These are phyloP conservation scores for Elsinoe australis DNA, from an alignment of 2,329 filamentous ascomycete genomes.

Conservation along the genomic window DNA sequence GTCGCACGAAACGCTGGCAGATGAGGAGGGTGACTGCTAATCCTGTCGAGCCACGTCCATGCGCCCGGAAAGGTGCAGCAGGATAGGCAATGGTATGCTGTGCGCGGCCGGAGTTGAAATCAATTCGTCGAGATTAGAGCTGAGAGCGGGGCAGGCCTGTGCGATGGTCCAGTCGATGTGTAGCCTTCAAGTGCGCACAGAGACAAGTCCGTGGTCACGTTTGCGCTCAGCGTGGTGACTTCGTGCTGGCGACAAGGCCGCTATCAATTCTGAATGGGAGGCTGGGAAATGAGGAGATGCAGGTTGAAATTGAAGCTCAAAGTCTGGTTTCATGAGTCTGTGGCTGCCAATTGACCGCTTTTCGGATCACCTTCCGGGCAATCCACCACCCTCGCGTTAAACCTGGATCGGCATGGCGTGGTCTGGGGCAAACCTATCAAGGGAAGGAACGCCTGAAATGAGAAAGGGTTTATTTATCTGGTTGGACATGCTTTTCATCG, in stretches of 20 bases:
- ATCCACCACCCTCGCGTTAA: conserved; percentile 9
- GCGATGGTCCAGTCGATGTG: conserved; percentile 3
- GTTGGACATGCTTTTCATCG: no score
- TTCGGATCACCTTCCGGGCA: conserved; percentile 2
- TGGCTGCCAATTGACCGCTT: not conserved
- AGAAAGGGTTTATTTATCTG: not conserved
- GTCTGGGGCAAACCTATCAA: conserved; percentile 6
- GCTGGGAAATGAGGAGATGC: conserved; percentile 9
- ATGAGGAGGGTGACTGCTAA: not conserved
- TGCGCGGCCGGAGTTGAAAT: not conserved
- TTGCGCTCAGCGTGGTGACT: not conserved
- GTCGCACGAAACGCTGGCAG: conserved; percentile 11
- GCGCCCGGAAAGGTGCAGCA: not conserved
- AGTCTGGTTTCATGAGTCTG: not conserved
- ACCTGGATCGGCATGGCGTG: not conserved
- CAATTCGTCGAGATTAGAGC: conserved; percentile 2
- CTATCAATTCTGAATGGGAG: not conserved
- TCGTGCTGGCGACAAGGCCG: not conserved
- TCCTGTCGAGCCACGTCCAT: conserved; percentile 12
- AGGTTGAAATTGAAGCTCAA: conserved; percentile 11
- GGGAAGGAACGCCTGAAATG: not conserved
- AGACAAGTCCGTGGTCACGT: no score
- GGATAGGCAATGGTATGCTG: not conserved
- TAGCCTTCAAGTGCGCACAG: no score
- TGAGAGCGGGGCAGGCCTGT: conserved; percentile 4